A percentile compares a stretch with the other conserved stretches of the same genome.
Evolutionary conservation across 768 basidiomycete species (phyloP).

Genomic region (Tricholoma hemisulphureum): DNA sequence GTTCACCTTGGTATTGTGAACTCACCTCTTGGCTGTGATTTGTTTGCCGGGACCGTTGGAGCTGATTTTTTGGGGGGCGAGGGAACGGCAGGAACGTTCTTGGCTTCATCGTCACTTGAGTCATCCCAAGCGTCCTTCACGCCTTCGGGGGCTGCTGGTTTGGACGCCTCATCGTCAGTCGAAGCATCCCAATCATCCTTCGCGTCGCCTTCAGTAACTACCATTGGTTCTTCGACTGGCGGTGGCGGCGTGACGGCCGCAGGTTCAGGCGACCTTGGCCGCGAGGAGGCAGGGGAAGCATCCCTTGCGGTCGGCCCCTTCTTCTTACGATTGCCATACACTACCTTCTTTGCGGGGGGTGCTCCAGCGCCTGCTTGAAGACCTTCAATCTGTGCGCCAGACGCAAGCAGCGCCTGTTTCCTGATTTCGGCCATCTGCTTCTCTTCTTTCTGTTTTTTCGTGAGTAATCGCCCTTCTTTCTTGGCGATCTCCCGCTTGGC

Average conservation of each 20-base stretch:
- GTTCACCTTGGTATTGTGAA: background rate
- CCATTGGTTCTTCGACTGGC: slow-evolving; percentile 19
- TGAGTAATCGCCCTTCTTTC: slow-evolving; percentile 91
- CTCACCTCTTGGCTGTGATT: slow-evolving; percentile 13
- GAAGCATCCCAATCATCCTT: slow-evolving; percentile 39
- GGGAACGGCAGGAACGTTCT: slow-evolving; percentile 25
- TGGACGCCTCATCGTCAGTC: slow-evolving; percentile 26
- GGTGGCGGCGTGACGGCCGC: slow-evolving; percentile 20
- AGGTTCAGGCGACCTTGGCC: slow-evolving; percentile 45
- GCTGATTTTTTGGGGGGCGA: slow-evolving; percentile 6
- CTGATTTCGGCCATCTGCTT: slow-evolving; percentile 87
- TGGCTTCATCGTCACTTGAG: slow-evolving; percentile 57
- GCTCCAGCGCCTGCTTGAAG: slow-evolving; percentile 53
- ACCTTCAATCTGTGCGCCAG: slow-evolving; percentile 88
- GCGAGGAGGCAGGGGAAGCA: slow-evolving; percentile 53
- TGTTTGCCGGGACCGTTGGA: background rate
- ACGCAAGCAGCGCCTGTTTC: slow-evolving; percentile 84
- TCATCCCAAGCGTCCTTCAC: slow-evolving; percentile 61
- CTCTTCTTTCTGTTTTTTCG: slow-evolving; percentile 98
- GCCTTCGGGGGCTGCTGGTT: slow-evolving; percentile 27
- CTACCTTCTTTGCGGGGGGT: slow-evolving; percentile 64
- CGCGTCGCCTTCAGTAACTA: slow-evolving; percentile 31
- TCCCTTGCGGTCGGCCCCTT: slow-evolving; percentile 55
- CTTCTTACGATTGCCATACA: slow-evolving; percentile 85
- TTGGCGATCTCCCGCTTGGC: slow-evolving; percentile 85